phyloP scores from a whole-genome alignment of 2,329 filamentous ascomycete species.

The Aspergillus transmontanensis region DNA sequence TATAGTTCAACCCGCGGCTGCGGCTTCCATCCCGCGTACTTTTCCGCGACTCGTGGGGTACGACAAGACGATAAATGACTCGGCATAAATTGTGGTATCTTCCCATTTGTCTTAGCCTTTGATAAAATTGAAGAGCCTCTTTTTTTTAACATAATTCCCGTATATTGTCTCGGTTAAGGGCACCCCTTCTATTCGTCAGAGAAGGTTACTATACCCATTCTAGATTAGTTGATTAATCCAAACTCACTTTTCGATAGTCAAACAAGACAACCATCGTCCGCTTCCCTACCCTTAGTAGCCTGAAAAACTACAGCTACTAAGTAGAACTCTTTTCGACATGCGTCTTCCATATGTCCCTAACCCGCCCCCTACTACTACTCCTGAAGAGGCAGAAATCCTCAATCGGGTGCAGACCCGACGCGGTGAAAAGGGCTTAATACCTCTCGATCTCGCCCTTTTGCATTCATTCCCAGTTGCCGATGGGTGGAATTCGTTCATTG shows the following conservation, averaged over 20 bases:
- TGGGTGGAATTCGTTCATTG: slow-evolving; percentile 62
- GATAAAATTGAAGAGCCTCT: not conserved
- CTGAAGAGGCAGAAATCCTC: slow-evolving; percentile 54
- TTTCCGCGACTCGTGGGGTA: slow-evolving; percentile 24
- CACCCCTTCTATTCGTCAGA: not conserved
- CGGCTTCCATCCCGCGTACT: slow-evolving; percentile 20
- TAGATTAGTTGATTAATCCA: not conserved
- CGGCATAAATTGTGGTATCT: slow-evolving; percentile 18
- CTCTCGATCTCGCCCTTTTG: slow-evolving; percentile 57
- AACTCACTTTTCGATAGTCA: not conserved
- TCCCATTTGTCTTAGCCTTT: not conserved
- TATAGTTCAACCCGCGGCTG: not conserved
- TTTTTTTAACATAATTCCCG: not conserved
- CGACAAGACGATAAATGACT: slow-evolving; percentile 8
- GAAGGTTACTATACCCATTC: not conserved
- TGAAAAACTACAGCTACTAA: not conserved
- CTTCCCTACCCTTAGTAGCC: not conserved
- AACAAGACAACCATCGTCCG: not conserved
- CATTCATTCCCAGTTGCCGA: slow-evolving; percentile 59
- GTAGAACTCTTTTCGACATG: slow-evolving; percentile 43
- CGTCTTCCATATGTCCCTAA: slow-evolving; percentile 57
- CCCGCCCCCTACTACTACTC: slow-evolving; percentile 49
- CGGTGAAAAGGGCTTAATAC: slow-evolving; percentile 52
- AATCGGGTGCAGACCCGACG: slow-evolving; percentile 55
- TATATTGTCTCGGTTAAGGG: not conserved